These are phyloP conservation scores for Cruciata laevipes DNA, from an alignment of 257 asterid genomes.

Conservation along the genomic window DNA sequence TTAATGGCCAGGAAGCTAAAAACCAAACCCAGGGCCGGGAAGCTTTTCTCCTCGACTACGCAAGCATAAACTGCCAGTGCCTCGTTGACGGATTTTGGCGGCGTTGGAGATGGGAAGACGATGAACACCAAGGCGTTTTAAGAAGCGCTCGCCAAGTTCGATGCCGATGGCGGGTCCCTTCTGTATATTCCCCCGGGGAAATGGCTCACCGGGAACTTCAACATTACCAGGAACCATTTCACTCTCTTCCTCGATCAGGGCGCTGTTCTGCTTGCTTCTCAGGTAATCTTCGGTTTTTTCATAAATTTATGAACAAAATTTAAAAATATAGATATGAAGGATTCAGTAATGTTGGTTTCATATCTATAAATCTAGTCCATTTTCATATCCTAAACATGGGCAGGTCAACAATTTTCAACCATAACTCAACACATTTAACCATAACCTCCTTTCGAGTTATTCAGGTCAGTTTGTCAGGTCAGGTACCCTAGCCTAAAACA, in stretches of 20 bases:
- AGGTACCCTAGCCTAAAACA: neutral
- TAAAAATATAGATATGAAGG: too few relatives aligned
- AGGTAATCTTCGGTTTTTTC: slow-evolving; percentile 29
- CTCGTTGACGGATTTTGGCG: slow-evolving; percentile 76
- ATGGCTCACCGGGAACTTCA: slow-evolving; percentile 90
- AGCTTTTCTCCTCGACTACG: neutral
- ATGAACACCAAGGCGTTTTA: slow-evolving; percentile 62
- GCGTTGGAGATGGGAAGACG: slow-evolving; percentile 80
- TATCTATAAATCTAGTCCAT: neutral
- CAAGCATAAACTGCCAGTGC: slow-evolving; percentile 23
- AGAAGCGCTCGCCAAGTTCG: slow-evolving; percentile 50
- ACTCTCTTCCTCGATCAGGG: slow-evolving; percentile 68
- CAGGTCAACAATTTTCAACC: neutral
- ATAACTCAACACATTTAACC: too few relatives aligned
- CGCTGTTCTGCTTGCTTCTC: slow-evolving; percentile 78
- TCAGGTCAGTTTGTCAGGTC: too few relatives aligned
- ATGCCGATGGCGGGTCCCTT: slow-evolving; percentile 64
- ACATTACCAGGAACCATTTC: slow-evolving; percentile 71
- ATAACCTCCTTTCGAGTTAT: neutral
- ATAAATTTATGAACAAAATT: too few relatives aligned
- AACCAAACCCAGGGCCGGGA: slow-evolving; percentile 6
- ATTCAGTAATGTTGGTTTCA: neutral
- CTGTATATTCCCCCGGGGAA: slow-evolving; percentile 87
- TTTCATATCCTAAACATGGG: too few relatives aligned
- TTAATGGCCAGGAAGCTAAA: slow-evolving; percentile 7